Percentiles rank a stretch among this genome's conserved stretches.
These are phyloP conservation scores for Jackrogersella minutella DNA, from an alignment of 495 filamentous ascomycete species.

Conservation along the genomic window DNA sequence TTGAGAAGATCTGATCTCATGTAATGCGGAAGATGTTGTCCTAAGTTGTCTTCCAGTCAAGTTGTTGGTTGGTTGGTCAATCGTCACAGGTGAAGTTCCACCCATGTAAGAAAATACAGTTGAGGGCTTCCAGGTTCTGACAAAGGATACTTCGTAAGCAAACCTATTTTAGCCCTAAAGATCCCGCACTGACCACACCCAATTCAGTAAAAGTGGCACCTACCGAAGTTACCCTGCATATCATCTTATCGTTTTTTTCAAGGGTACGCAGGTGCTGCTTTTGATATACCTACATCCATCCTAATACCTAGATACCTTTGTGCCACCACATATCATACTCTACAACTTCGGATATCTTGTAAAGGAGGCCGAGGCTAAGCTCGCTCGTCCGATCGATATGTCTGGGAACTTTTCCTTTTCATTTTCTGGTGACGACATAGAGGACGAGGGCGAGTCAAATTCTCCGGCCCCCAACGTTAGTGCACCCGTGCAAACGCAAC, in stretches of 20 bases:
- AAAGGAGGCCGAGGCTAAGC: background rate
- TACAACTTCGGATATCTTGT: slow-evolving; percentile 4
- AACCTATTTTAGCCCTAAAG: slow-evolving; percentile 8
- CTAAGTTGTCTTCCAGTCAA: background rate
- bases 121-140: background rate
- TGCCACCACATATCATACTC: background rate
- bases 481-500: slow-evolving; percentile 32
- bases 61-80: slow-evolving; percentile 18
- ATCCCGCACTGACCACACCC: slow-evolving; percentile 4
- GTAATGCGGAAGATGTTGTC: background rate
- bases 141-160: background rate
- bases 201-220: background rate
- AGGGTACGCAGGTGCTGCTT: background rate
- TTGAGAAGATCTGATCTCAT: slow-evolving; percentile 4
- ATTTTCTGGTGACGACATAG: slow-evolving; percentile 86
- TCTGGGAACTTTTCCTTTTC: slow-evolving; percentile 73
- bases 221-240: slow-evolving; percentile 1
- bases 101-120: background rate
- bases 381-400: slow-evolving; percentile 15
- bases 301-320: too few relatives aligned
- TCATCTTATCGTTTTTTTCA: background rate
- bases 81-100: background rate
- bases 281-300: too few relatives aligned
- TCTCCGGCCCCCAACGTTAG: slow-evolving; percentile 45
- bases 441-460: slow-evolving; percentile 58